Conservation (phyloP, 2,329 filamentous ascomycete genomes). For the Nemania sp. region DNA sequence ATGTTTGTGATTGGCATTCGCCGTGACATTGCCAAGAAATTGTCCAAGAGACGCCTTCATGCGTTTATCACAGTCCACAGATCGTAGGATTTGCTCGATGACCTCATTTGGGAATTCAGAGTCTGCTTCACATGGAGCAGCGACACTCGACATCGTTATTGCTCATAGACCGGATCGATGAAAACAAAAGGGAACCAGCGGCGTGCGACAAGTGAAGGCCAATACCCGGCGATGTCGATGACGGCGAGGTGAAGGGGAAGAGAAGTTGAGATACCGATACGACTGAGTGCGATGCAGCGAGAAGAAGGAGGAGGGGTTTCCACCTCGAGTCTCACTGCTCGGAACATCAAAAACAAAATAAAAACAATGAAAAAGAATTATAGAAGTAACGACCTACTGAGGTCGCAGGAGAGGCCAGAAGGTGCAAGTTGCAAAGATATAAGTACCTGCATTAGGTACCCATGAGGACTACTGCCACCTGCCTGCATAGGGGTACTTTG, state of each 20-base stretch:
- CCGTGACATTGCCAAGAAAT: constrained; percentile 8
- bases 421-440: too few relatives aligned
- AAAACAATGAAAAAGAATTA: too few relatives aligned
- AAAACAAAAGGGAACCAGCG: neutral
- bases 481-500: too few relatives aligned
- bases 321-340: too few relatives aligned
- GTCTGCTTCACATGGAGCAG: neutral
- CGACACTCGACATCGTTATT: neutral
- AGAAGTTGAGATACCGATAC: neutral
- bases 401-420: too few relatives aligned
- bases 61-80: neutral
- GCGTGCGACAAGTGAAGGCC: neutral
- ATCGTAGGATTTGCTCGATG: constrained; percentile 5
- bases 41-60: constrained; percentile 6
- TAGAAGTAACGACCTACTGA: neutral
- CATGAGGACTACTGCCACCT: too few relatives aligned
- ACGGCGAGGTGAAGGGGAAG: neutral
- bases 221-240: neutral
- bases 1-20: constrained; percentile 6
- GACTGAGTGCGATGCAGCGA: neutral
- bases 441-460: too few relatives aligned
- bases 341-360: too few relatives aligned
- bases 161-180: neutral
- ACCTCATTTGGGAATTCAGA: constrained; percentile 8
- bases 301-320: neutral